These are phyloP conservation scores for Stephania yunnanensis DNA, from an alignment of 164 flowering plant genomes.

Conservation along the genomic window DNA sequence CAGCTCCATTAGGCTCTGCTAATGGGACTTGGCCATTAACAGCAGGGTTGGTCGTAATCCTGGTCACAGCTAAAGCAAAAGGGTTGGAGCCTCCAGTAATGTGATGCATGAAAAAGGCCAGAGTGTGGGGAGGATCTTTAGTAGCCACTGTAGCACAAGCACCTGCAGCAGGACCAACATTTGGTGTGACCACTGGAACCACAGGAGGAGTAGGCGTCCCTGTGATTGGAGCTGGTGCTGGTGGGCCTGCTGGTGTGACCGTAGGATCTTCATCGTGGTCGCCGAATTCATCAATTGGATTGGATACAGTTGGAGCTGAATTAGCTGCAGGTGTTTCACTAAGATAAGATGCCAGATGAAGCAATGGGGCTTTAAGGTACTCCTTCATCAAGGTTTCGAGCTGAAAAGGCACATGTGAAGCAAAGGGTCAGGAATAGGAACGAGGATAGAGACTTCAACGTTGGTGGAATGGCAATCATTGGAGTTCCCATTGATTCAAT, in stretches of 20 bases:
- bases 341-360: neutral
- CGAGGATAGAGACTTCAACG: constrained; percentile 20
- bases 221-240: neutral
- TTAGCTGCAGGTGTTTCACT: constrained; percentile 5
- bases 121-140: constrained; percentile 14
- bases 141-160: constrained; percentile 6
- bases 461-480: constrained; percentile 4
- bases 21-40: constrained; percentile 64
- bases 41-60: constrained; percentile 47
- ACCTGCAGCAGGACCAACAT: neutral
- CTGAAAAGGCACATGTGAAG: constrained; percentile 29
- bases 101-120: constrained; percentile 50
- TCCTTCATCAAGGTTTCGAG: constrained; percentile 49
- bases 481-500: constrained; percentile 22
- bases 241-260: neutral
- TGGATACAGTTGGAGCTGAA: neutral
- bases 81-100: constrained; percentile 43
- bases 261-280: neutral
- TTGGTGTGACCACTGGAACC: constrained; percentile 1
- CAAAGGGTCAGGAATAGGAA: constrained; percentile 32
- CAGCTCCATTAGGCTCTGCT: constrained; percentile 66
- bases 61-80: constrained; percentile 56
- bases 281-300: neutral
- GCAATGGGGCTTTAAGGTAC: constrained; percentile 17
- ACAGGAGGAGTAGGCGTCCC: neutral